A percentile compares a stretch with the other conserved stretches of the same genome.
phyloP scores from a whole-genome alignment of 2,329 filamentous ascomycete species.

The Cladobotryum mycophilum region DNA sequence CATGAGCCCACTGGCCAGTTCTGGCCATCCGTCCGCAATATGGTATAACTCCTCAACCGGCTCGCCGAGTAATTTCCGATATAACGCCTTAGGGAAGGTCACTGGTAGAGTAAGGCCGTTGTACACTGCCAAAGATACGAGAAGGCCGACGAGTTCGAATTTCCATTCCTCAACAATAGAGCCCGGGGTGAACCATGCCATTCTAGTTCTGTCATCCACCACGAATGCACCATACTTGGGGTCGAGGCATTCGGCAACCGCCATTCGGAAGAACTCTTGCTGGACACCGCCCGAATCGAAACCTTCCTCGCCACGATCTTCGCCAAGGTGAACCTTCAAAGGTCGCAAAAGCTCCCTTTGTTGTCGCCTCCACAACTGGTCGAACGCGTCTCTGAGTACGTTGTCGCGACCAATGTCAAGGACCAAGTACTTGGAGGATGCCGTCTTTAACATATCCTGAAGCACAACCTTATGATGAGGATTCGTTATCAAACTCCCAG shows the following conservation, averaged over 20 bases:
- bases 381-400: conserved; percentile 67
- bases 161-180: conserved; percentile 81
- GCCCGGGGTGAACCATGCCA: conserved; percentile 83
- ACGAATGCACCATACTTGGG: conserved; percentile 76
- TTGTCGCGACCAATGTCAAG: conserved; percentile 61
- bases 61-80: conserved; percentile 68
- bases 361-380: conserved; percentile 85
- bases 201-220: conserved; percentile 65
- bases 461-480: conserved; percentile 55
- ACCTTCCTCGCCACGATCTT: conserved; percentile 77
- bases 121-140: conserved; percentile 86
- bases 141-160: conserved; percentile 78
- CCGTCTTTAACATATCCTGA: conserved; percentile 56
- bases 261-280: conserved; percentile 88
- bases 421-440: conserved; percentile 65
- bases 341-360: conserved; percentile 76
- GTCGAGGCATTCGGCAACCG: conserved; percentile 72
- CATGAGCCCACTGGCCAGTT: conserved; percentile 67
- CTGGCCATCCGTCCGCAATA: conserved; percentile 83
- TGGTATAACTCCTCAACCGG: conserved; percentile 65
- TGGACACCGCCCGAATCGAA: conserved; percentile 93
- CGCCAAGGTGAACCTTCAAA: conserved; percentile 80
- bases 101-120: conserved; percentile 89
- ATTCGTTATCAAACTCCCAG: conserved; percentile 49
- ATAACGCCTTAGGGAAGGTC: conserved; percentile 80